Evolutionary conservation across 331 rosid genomes (phyloP).

Genomic region (Prunus yedoensis): DNA sequence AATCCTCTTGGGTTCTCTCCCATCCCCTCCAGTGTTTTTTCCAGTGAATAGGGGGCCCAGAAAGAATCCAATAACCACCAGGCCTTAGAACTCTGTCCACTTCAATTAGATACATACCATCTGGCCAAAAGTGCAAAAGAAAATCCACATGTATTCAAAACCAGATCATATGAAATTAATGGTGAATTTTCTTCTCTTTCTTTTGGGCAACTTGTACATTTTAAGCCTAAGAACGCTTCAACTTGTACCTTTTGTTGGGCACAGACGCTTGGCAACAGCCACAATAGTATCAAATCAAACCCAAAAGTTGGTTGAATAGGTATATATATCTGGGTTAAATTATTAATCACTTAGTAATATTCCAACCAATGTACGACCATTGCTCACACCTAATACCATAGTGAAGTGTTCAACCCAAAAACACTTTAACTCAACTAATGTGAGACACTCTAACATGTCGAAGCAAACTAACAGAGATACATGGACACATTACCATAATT

Average conservation of each 20-base stretch:
- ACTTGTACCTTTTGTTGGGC: too few species aligned
- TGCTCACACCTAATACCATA: neutral
- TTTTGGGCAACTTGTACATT: neutral
- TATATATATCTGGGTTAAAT: neutral
- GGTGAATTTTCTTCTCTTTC: neutral
- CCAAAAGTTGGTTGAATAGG: neutral
- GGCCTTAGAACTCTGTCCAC: constrained; percentile 91
- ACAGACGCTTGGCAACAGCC: too few species aligned
- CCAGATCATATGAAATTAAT: neutral
- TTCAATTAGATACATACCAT: constrained; percentile 82
- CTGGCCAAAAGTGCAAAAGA: constrained; percentile 34
- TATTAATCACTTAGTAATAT: too few species aligned
- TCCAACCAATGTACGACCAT: too few species aligned
- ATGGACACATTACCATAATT: constrained; percentile 41
- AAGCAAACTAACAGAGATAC: neutral
- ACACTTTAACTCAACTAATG: neutral
- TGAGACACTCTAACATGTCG: neutral
- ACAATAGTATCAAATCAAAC: too few species aligned
- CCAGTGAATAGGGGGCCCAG: constrained; percentile 96
- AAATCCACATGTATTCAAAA: neutral
- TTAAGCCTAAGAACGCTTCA: neutral
- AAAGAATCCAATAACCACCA: constrained; percentile 96
- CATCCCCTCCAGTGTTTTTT: constrained; percentile 89
- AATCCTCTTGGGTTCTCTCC: constrained; percentile 87
- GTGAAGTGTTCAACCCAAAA: neutral